Percentiles rank a stretch among this genome's conserved stretches.
Conservation (phyloP, 306 rosid species). For the Acacia melanoxylon region DNA sequence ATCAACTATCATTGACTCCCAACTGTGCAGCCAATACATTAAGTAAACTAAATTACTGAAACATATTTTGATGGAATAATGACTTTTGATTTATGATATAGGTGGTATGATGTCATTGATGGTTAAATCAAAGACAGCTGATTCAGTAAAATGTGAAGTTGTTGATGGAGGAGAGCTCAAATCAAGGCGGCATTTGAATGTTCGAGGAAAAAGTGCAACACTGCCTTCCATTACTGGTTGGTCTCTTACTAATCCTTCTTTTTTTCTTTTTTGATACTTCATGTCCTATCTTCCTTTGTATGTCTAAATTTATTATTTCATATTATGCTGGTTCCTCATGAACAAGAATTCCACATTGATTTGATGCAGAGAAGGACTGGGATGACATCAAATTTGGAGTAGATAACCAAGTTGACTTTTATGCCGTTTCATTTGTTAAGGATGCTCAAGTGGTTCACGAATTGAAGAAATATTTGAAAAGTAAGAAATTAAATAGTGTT, state of each 20-base stretch:
- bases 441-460: constrained; percentile 94
- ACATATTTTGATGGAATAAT: constrained; percentile 1
- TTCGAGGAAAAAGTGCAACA: constrained; percentile 98
- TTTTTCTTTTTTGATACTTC: neutral
- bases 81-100: constrained; percentile 42
- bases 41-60: neutral
- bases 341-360: constrained; percentile 25
- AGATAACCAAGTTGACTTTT: constrained; percentile 93
- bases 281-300: neutral
- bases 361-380: constrained; percentile 97
- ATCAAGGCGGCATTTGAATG: constrained; percentile 92
- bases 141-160: constrained; percentile 93
- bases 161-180: constrained; percentile 98
- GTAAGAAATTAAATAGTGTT: constrained; percentile 37
- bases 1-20: neutral
- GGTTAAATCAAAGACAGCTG: constrained; percentile 82
- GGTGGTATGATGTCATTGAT: constrained; percentile 97
- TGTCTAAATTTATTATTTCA: neutral
- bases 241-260: constrained; percentile 25
- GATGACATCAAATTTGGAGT: constrained; percentile 98
- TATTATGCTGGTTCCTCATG: constrained; percentile 8
- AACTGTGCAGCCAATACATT: neutral
- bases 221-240: constrained; percentile 95
- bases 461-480: constrained; percentile 84
- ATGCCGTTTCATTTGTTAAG: constrained; percentile 99